Evolutionary conservation across 257 asterid species (phyloP).

Genomic region (Fraxinus americana): DNA sequence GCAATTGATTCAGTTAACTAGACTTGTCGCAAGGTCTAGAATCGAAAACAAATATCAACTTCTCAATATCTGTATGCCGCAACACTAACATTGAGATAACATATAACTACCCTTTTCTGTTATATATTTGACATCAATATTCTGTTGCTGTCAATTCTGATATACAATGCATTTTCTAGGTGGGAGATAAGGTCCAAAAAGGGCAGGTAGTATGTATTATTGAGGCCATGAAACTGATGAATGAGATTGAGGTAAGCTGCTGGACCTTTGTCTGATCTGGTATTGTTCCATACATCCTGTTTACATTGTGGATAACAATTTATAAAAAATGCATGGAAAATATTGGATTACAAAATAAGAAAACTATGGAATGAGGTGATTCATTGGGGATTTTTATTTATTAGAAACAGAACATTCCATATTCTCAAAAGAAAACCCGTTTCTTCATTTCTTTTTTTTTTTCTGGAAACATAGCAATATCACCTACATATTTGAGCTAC

Average conservation of each 20-base stretch:
- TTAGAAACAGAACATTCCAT: background rate
- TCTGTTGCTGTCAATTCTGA: background rate
- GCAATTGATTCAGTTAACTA: background rate
- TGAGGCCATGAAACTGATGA: constrained; percentile 84
- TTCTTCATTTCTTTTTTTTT: background rate
- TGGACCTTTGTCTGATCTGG: constrained; percentile 14
- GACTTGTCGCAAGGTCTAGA: background rate
- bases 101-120: background rate
- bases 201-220: constrained; percentile 70
- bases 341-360: constrained; percentile 2
- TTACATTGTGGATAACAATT: constrained; percentile 13
- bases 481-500: background rate
- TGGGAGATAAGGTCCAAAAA: constrained; percentile 72
- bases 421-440: background rate
- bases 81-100: background rate
- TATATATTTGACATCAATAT: background rate
- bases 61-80: background rate
- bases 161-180: constrained; percentile 30
- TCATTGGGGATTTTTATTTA: background rate
- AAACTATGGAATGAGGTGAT: constrained; percentile 19
- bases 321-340: background rate
- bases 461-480: background rate
- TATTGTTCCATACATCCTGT: background rate
- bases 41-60: background rate
- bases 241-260: constrained; percentile 64